A percentile compares a stretch with the other conserved stretches of the same genome.
These are phyloP conservation scores for Cladosporium sp. DNA, from an alignment of 2,329 filamentous ascomycete species.

Conservation along the genomic window DNA sequence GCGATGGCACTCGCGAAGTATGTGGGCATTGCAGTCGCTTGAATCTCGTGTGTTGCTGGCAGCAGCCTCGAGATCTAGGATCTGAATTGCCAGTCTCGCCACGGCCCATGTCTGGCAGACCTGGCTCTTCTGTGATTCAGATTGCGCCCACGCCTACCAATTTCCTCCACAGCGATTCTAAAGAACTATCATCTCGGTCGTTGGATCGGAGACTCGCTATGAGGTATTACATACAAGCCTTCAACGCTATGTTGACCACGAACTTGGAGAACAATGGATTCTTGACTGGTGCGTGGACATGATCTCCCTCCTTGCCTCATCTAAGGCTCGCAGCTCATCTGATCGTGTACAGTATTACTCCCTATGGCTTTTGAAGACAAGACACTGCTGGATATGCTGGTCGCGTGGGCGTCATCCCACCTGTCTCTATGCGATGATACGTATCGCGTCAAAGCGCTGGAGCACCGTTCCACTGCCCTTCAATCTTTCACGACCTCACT, in stretches of 20 bases:
- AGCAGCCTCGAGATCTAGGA: not conserved
- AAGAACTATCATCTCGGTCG: not conserved
- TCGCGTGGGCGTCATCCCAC: conserved; percentile 12
- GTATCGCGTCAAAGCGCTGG: conserved; percentile 5
- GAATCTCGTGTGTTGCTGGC: not conserved
- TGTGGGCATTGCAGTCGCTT: not conserved
- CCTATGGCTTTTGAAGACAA: conserved; percentile 9
- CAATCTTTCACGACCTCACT: not conserved
- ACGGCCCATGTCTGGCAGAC: not conserved
- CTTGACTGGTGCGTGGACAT: not conserved
- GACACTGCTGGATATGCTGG: conserved; percentile 3
- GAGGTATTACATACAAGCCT: conserved; percentile 9
- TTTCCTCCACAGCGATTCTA: not conserved
- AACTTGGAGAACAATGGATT: conserved; percentile 11
- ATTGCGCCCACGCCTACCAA: not conserved
- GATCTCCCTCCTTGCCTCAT: not conserved
- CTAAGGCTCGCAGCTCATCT: not conserved
- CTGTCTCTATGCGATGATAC: not conserved
- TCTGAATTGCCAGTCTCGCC: not conserved
- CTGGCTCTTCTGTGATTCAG: not conserved
- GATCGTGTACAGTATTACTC: not conserved
- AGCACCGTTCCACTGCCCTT: conserved; percentile 5
- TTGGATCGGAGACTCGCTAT: not conserved
- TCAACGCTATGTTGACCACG: conserved; percentile 1
- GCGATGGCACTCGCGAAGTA: not conserved